Base-by-base conservation (phyloP, 371 early-diverging fungal genomes). In the Lichtheimia ramosa region DNA sequence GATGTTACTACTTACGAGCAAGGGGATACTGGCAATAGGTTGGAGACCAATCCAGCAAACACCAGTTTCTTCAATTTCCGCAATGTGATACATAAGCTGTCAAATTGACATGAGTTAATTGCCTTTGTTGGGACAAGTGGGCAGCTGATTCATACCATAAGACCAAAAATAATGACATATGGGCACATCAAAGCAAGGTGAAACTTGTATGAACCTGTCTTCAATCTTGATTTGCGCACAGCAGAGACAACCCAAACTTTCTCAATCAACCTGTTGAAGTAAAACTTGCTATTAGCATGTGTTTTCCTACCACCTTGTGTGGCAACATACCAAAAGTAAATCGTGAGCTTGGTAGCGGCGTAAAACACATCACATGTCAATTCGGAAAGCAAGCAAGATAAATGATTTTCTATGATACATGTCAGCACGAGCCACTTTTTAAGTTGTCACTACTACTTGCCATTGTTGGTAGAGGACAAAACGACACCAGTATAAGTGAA, bases 41-140 rank as follows among this genome's bases (percentile, higher is more conserved):
- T 74, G 59, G 3, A 83, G 54, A 14, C 85, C 83, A 39, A 83
- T 81, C 50, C 68, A 64, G 54, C 85, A 84, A 8, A 55, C 54
- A 1, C 77, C 81, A 20, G 58, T 43, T 3, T 69, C 71, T 46
- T 70, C 56, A 13, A 84, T 28, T 25, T 73, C 66, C 8, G 69
- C 59, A 49, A 63, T 62, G 20, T 83, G 82, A 51, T 60, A 84
- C 14, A 70, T 20, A 20, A 84, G 14, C 80, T 79, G 16, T 10
- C 24, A 56, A 71, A 16, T 18, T 46, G 46, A 69, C 14, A 73
- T 68, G 16, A 48, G 21, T 46, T n/a, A n/a, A 43, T 10, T 13
- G 40, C n/a, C 27, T 28, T 16, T 15, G 15, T 46, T 46, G n/a
- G 12, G 18, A 34, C n/a, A 18, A 15, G n/a, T 18, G 43, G 12